phyloP scores from a whole-genome alignment of 208 protist genomes.

The Wallacemonas collosoma region DNA sequence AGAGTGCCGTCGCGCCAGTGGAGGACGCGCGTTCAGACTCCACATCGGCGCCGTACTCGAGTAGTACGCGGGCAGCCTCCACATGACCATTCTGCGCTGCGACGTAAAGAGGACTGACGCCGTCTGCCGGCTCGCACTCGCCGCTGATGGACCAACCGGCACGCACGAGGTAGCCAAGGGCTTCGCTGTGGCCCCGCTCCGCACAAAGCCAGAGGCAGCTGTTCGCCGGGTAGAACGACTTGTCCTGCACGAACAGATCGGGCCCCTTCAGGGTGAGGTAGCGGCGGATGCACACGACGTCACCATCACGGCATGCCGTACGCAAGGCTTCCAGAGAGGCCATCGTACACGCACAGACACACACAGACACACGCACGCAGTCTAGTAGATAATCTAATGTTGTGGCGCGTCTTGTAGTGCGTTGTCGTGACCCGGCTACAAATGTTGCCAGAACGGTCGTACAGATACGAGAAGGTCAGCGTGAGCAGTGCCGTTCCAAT shows the following conservation, averaged over 20 bases:
- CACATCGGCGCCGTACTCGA: conserved; percentile 22
- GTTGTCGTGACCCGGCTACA: too few relatives aligned
- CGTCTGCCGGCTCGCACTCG: background rate
- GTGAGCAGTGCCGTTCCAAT: too few relatives aligned
- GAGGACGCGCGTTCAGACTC: conserved; percentile 11
- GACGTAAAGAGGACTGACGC: conserved; percentile 35
- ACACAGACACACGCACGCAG: too few relatives aligned
- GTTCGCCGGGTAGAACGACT: background rate
- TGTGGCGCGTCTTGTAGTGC: background rate
- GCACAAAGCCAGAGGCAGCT: conserved; percentile 40
- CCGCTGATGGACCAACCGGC: conserved; percentile 15
- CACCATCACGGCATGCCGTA: conserved; percentile 1
- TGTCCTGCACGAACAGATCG: conserved; percentile 1
- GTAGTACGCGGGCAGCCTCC: conserved; percentile 16
- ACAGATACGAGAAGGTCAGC: too few relatives aligned
- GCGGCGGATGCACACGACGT: conserved; percentile 7
- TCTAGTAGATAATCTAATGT: background rate
- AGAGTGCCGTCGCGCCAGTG: conserved; percentile 25
- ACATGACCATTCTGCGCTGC: conserved; percentile 35
- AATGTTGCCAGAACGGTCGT: too few relatives aligned
- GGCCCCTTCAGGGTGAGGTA: background rate
- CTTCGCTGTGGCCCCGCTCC: conserved; percentile 19
- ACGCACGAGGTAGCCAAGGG: conserved; percentile 18
- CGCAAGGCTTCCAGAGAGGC: conserved; percentile 3
- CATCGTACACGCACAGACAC: background rate